Conservation (phyloP, 176 grass and related monocot genomes). For the Ananas comosus region DNA sequence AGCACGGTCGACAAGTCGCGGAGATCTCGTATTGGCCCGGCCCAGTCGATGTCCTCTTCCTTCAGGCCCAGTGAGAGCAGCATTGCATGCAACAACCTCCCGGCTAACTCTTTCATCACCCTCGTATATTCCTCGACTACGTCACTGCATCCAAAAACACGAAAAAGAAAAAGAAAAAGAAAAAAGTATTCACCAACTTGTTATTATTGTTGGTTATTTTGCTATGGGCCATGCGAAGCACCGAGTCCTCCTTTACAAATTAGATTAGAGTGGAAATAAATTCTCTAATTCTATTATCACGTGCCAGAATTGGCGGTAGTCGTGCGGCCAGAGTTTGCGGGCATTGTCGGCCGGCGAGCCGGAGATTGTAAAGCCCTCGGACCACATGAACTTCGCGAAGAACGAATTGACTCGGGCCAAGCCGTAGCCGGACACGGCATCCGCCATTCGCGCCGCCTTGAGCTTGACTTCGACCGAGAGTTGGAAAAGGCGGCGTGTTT, state of each 20-base stretch:
- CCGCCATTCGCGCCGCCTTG: conserved; percentile 42
- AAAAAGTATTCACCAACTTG: background rate
- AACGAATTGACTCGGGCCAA: conserved; percentile 83
- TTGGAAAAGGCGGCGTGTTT: conserved; percentile 57
- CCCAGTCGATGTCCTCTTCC: conserved; percentile 31
- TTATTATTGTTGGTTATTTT: background rate
- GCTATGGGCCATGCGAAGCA: no score
- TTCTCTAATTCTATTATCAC: background rate
- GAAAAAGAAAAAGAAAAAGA: background rate
- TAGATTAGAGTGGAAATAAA: no score
- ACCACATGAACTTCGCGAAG: conserved; percentile 99
- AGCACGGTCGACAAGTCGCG: conserved; percentile 35
- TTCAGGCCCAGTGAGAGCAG: conserved; percentile 60
- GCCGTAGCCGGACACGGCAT: conserved; percentile 65
- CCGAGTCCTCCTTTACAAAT: background rate
- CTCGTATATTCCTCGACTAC: conserved; percentile 82
- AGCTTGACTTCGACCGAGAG: conserved; percentile 61
- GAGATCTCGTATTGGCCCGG: conserved; percentile 28
- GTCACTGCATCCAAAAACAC: conserved; percentile 40
- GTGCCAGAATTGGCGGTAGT: conserved; percentile 77
- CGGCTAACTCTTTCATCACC: conserved; percentile 51
- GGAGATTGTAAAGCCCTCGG: conserved; percentile 92
- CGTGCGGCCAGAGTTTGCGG: conserved; percentile 82
- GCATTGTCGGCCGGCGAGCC: conserved; percentile 50
- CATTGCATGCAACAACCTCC: conserved; percentile 46